Evolutionary conservation across 2,329 filamentous ascomycete species (phyloP).

Genomic region (Stylonectria norvegica): DNA sequence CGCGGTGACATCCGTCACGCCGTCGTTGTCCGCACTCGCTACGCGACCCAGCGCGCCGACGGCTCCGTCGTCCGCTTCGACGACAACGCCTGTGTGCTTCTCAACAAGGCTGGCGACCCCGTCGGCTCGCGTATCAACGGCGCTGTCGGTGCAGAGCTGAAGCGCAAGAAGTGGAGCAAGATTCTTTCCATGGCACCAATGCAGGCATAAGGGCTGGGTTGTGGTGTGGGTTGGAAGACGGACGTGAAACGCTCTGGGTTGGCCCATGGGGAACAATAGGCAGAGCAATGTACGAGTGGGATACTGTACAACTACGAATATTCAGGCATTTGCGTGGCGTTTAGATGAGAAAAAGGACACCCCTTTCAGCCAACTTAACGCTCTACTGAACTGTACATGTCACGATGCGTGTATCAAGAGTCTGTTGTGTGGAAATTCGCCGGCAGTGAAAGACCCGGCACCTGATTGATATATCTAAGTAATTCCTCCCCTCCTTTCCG

Average conservation of each 20-base stretch:
- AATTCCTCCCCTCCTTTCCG: too few species aligned
- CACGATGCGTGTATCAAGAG: too few species aligned
- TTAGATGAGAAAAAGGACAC: constrained; percentile 27
- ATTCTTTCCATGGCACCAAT: constrained; percentile 89
- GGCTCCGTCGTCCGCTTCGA: constrained; percentile 90
- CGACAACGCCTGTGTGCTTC: constrained; percentile 95
- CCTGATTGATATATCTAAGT: too few species aligned
- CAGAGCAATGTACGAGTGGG: constrained; percentile 21
- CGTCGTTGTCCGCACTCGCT: constrained; percentile 86
- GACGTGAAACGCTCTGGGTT: constrained; percentile 2
- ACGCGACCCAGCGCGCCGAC: constrained; percentile 82
- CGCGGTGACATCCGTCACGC: constrained; percentile 95
- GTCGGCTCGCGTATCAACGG: constrained; percentile 91
- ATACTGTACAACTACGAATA: constrained; percentile 34
- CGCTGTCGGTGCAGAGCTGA: constrained; percentile 84
- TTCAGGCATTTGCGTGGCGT: constrained; percentile 36
- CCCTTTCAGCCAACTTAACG: constrained; percentile 20
- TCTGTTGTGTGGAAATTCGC: too few species aligned
- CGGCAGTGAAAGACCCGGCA: too few species aligned
- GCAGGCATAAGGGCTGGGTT: constrained; percentile 44
- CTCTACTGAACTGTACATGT: constrained; percentile 2
- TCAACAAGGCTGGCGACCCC: constrained; percentile 95
- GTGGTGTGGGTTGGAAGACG: constrained; percentile 1
- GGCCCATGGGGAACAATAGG: too few species aligned
- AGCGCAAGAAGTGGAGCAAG: constrained; percentile 96